These are phyloP conservation scores for Urostyla sp. DNA, from an alignment of 73 alveolate species.

Conservation along the genomic window DNA sequence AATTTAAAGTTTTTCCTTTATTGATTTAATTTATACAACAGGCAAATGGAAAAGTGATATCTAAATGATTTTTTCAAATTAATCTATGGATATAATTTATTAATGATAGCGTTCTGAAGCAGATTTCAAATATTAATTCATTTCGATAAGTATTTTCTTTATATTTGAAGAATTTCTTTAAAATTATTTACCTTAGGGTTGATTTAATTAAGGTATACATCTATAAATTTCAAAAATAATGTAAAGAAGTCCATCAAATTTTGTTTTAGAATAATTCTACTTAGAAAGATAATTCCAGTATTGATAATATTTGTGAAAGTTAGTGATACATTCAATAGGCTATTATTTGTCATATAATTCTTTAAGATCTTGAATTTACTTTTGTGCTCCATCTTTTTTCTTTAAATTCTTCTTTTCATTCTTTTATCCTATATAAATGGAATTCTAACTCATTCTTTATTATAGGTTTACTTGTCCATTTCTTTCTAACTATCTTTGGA, in stretches of 20 bases:
- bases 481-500: background rate
- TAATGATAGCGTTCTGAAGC: background rate
- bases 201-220: conserved; percentile 36
- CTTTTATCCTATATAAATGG: too few relatives aligned
- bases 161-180: conserved; percentile 28
- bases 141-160: conserved; percentile 34
- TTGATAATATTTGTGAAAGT: conserved; percentile 52
- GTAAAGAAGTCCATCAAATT: conserved; percentile 67
- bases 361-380: conserved; percentile 20
- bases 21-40: too few relatives aligned
- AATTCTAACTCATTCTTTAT: too few relatives aligned
- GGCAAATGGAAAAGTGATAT: too few relatives aligned
- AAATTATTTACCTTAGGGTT: conserved; percentile 19
- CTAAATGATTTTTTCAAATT: too few relatives aligned
- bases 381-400: conserved; percentile 61
- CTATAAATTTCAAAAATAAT: conserved; percentile 43
- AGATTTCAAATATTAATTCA: conserved; percentile 59
- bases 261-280: background rate
- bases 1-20: too few relatives aligned
- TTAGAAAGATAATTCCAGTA: conserved; percentile 20
- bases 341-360: conserved; percentile 25
- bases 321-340: conserved; percentile 52
- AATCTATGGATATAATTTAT: conserved; percentile 17
- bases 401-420: too few relatives aligned
- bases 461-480: background rate